Conservation (phyloP, 108 stramenopile species). For the Phaeodactylum tricornutum region DNA sequence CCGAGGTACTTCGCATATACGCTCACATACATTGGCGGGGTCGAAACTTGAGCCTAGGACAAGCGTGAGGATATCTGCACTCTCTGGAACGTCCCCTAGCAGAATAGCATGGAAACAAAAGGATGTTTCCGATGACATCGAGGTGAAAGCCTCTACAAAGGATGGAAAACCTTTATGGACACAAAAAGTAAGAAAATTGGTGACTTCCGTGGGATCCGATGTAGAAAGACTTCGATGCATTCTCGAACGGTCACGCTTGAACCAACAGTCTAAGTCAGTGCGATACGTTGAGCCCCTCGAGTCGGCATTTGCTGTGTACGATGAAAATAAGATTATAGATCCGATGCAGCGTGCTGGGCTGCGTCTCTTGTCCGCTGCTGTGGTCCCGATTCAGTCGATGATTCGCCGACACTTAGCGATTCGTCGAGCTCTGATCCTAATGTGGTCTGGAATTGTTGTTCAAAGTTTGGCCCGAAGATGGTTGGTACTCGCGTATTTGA, state of each 20-base stretch:
- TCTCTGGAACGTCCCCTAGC: too few species aligned
- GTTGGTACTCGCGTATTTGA: conserved; percentile 29
- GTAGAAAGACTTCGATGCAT: too few species aligned
- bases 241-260: not conserved
- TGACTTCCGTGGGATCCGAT: too few species aligned
- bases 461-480: conserved; percentile 57
- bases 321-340: conserved; percentile 42
- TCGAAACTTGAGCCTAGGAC: too few species aligned
- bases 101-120: too few species aligned
- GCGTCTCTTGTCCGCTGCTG: conserved; percentile 60
- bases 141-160: too few species aligned
- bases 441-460: conserved; percentile 66
- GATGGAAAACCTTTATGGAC: too few species aligned
- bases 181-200: too few species aligned
- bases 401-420: conserved; percentile 61
- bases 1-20: too few species aligned
- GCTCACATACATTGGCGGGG: too few species aligned
- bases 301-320: conserved; percentile 6
- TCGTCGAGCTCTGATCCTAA: conserved; percentile 41
- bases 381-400: conserved; percentile 73
- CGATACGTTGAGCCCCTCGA: not conserved
- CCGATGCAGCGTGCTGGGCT: conserved; percentile 74
- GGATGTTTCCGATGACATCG: too few species aligned
- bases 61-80: too few species aligned
- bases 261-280: not conserved